Evolutionary conservation across 31 red algal genomes (phyloP), one percentile per base, ranked within the genome.

Genomic region (Endocladia muricata): DNA sequence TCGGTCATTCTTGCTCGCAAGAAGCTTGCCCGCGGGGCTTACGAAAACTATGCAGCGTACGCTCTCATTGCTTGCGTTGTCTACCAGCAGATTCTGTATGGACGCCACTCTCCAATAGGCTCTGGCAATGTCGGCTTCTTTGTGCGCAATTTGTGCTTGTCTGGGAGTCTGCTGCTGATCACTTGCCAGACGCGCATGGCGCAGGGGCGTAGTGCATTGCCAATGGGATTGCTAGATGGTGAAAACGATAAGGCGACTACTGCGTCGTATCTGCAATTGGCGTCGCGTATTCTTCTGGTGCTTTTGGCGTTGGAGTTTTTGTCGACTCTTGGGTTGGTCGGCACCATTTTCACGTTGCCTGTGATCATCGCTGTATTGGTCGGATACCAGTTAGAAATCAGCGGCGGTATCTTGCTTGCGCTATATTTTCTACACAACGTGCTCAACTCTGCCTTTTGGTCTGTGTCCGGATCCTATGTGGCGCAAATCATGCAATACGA

Each of bases 371-470:
- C 88, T 29, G 96, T 98, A 13, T 54, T 94, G 5, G 67, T 92
- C 37, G 96, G 96, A 31, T 98, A 80, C 54, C 79, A 91, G 47
- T 76, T 85, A 34, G 71, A 88, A 32, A 78, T 94, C 11, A 89
- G 83, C 68, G 88, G 91, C 41, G 60, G 78, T 30, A 64, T 94
- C 41, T 77, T 98, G 43, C 70, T 98, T 44, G 23, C 66, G n/a
- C 73, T 98, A 7, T 98, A 98, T 61, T 62, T 92, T 3, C 61
- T 92, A 51, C 96, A 98, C 74, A 98, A 98, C 65, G 55, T 98
- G 54, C 61, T 94, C 38, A 88, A 91, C 39, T 89, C 83, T 41
- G 91, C 96, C 4, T 98, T 98, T 70, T 98, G 96, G 96, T 73
- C 58, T 31, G 77, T 98, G 35, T 73, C 73, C 5, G 88, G 81